These are phyloP conservation scores for Trifolium pratense DNA, from an alignment of 306 rosid genomes.

Conservation along the genomic window DNA sequence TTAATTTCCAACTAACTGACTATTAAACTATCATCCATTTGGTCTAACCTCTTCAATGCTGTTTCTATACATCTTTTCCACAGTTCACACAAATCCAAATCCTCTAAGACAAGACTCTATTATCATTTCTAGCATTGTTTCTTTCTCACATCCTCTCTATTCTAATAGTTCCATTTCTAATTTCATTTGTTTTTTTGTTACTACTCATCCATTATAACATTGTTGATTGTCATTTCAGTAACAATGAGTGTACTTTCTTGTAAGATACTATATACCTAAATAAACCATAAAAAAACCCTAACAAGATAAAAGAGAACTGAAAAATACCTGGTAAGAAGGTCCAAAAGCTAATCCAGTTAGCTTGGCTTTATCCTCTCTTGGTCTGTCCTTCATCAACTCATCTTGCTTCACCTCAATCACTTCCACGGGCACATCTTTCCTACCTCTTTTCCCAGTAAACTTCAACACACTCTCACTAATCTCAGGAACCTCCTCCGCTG, in stretches of 20 bases:
- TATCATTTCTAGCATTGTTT: not conserved
- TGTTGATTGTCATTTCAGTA: not conserved
- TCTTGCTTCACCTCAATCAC: conserved; percentile 92
- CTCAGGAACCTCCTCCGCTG: conserved; percentile 35
- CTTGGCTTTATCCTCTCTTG: conserved; percentile 89
- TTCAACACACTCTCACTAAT: conserved; percentile 38
- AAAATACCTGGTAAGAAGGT: conserved; percentile 82
- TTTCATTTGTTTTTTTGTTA: not conserved
- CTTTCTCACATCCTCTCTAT: not conserved
- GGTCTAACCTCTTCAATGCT: not conserved
- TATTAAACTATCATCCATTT: not conserved
- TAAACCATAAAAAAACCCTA: not conserved
- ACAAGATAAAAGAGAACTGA: conserved; percentile 2
- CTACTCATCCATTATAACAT: not conserved
- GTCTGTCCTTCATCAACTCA: conserved; percentile 89
- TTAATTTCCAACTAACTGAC: not conserved
- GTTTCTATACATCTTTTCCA: not conserved
- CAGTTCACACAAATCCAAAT: not conserved
- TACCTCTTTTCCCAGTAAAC: conserved; percentile 70
- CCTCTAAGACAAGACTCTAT: not conserved
- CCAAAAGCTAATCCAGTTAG: conserved; percentile 89
- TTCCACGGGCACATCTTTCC: conserved; percentile 73
- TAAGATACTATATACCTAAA: not conserved
- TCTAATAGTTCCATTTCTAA: not conserved
- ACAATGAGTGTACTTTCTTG: not conserved